These are phyloP conservation scores for Erucastrum elatum DNA, from an alignment of 345 rosid species.

Conservation along the genomic window DNA sequence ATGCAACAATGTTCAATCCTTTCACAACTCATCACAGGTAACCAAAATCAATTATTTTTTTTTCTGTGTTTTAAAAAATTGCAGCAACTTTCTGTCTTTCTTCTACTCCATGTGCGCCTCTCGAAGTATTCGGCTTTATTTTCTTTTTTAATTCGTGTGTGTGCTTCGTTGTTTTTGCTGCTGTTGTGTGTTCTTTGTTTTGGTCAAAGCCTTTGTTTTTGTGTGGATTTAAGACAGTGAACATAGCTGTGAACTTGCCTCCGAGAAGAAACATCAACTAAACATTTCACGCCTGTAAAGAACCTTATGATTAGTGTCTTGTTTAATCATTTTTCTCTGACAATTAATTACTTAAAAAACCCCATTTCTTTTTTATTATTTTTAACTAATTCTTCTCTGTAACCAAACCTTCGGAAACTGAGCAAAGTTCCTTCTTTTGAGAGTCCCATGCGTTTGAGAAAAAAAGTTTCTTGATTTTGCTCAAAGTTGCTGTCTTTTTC, in stretches of 20 bases:
- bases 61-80: background rate
- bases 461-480: constrained; percentile 19
- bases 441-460: constrained; percentile 55
- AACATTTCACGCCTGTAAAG: constrained; percentile 59
- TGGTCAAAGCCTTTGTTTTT: constrained; percentile 21
- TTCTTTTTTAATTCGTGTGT: background rate
- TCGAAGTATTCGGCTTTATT: constrained; percentile 16
- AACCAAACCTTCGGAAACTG: constrained; percentile 54
- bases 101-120: constrained; percentile 33
- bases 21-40: constrained; percentile 40
- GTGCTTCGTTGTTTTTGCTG: constrained; percentile 47
- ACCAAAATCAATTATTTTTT: background rate
- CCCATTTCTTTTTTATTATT: background rate
- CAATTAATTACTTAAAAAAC: constrained; percentile 29
- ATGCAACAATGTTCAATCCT: constrained; percentile 35
- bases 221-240: constrained; percentile 42
- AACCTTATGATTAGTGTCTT: constrained; percentile 59
- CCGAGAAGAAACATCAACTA: constrained; percentile 38
- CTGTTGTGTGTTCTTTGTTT: constrained; percentile 30
- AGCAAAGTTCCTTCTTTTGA: constrained; percentile 73
- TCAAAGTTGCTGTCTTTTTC: constrained; percentile 8
- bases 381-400: constrained; percentile 17
- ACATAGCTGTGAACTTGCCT: constrained; percentile 53
- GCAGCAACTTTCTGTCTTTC: background rate
- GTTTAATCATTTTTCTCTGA: constrained; percentile 23